Conservation (phyloP, 768 basidiomycete genomes). For the Crassisporium funariophilum region DNA sequence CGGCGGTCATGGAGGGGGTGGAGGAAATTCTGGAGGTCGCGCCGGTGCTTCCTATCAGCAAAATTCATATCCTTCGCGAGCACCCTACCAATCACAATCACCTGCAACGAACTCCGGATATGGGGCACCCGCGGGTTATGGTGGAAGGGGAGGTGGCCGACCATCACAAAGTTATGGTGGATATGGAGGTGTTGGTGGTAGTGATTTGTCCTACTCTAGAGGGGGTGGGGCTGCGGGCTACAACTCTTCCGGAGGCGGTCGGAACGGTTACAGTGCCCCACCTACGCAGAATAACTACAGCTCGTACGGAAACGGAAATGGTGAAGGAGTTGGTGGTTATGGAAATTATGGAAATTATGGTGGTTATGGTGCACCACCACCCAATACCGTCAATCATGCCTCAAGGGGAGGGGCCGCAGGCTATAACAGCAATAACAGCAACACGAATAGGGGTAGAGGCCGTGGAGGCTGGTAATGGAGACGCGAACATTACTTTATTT, state of each 20-base stretch:
- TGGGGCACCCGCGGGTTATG: constrained; percentile 33
- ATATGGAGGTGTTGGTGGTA: too few relatives aligned
- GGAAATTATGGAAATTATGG: constrained; percentile 31
- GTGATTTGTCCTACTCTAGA: constrained; percentile 19
- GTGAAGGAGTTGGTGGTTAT: constrained; percentile 30
- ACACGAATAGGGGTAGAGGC: constrained; percentile 49
- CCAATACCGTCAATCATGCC: constrained; percentile 27
- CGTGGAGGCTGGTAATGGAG: constrained; percentile 47
- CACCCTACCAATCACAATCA: constrained; percentile 29
- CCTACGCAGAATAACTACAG: constrained; percentile 28
- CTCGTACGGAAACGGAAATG: constrained; percentile 25
- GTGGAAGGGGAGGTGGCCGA: constrained; percentile 23
- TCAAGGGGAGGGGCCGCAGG: constrained; percentile 26
- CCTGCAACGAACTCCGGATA: constrained; percentile 29
- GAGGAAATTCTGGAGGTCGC: constrained; percentile 26
- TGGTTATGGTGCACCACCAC: constrained; percentile 36
- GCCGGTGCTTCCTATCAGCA: constrained; percentile 34
- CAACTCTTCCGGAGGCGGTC: constrained; percentile 13
- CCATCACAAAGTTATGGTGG: constrained; percentile 25
- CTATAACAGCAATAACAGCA: constrained; percentile 26
- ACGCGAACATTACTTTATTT: background rate
- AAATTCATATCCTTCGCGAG: constrained; percentile 34
- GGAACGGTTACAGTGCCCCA: constrained; percentile 18
- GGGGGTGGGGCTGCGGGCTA: constrained; percentile 15
- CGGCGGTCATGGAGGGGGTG: constrained; percentile 29